Evolutionary conservation across 345 rosid species (phyloP).

Genomic region (Durio zibethinus): DNA sequence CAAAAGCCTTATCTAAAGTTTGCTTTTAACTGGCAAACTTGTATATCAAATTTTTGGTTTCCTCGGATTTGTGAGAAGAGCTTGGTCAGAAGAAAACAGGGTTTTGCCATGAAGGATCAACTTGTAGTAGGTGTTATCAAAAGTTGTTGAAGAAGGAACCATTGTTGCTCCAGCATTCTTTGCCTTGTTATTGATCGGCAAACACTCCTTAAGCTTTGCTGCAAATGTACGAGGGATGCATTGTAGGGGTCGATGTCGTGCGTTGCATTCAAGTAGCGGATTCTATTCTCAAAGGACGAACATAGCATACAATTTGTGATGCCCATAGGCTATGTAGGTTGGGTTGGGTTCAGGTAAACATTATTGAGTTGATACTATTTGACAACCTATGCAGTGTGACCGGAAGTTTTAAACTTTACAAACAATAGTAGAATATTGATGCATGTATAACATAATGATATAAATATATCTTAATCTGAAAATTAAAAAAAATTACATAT

Average conservation of each 20-base stretch:
- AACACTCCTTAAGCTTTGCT: slow-evolving; percentile 33
- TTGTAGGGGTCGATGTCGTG: slow-evolving; percentile 34
- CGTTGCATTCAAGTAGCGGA: slow-evolving; percentile 33
- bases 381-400: too few relatives aligned
- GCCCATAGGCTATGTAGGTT: too few relatives aligned
- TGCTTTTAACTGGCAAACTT: slow-evolving; percentile 37
- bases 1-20: slow-evolving; percentile 33
- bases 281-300: slow-evolving; percentile 44
- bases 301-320: too few relatives aligned
- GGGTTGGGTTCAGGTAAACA: too few relatives aligned
- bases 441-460: too few relatives aligned
- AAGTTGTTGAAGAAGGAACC: slow-evolving; percentile 42
- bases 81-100: slow-evolving; percentile 44
- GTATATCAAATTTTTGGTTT: slow-evolving; percentile 29
- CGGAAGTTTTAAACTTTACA: too few relatives aligned
- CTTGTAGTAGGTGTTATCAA: slow-evolving; percentile 49
- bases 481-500: too few relatives aligned
- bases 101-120: slow-evolving; percentile 36
- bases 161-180: slow-evolving; percentile 37
- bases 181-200: slow-evolving; percentile 26
- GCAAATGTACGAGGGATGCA: slow-evolving; percentile 42
- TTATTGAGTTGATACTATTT: too few relatives aligned
- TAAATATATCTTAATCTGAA: too few relatives aligned
- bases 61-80: slow-evolving; percentile 35
- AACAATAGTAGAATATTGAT: too few relatives aligned